Percentiles rank a stretch among this genome's conserved stretches.
phyloP scores from a whole-genome alignment of 2,329 filamentous ascomycete genomes.

The Cercospora sojina region DNA sequence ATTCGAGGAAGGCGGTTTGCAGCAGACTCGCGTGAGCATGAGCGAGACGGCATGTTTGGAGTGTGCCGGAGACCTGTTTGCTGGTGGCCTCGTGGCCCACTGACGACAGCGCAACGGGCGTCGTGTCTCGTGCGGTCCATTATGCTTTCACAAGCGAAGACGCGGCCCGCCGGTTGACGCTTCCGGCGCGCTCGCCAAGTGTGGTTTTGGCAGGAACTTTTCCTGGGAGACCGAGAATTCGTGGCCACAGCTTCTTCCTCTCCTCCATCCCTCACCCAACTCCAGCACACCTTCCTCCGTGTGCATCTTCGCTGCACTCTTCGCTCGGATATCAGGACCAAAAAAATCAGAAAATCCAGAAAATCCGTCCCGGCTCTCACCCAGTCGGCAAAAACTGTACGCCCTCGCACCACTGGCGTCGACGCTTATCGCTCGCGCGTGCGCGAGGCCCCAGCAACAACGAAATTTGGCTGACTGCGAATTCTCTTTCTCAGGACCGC shows the following conservation, averaged over 20 bases:
- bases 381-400: slow-evolving; percentile 26
- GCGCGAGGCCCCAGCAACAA: neutral
- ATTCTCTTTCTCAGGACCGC: slow-evolving; percentile 13
- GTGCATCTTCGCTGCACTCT: slow-evolving; percentile 17
- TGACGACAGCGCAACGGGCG: neutral
- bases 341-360: slow-evolving; percentile 44
- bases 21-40: neutral
- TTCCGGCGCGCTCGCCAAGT: slow-evolving; percentile 9
- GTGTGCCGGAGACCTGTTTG: neutral
- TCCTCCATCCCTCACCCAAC: slow-evolving; percentile 10
- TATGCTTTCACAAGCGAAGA: neutral
- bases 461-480: slow-evolving; percentile 13
- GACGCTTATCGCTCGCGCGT: neutral
- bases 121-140: neutral
- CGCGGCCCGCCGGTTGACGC: slow-evolving; percentile 2
- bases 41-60: neutral
- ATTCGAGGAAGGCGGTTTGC: neutral
- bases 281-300: slow-evolving; percentile 12
- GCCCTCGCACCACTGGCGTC: neutral
- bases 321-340: slow-evolving; percentile 31
- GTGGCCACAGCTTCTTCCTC: slow-evolving; percentile 3
- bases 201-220: slow-evolving; percentile 9
- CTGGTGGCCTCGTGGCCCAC: neutral
- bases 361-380: slow-evolving; percentile 29
- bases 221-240: slow-evolving; percentile 8